Evolutionary conservation across 192 early-diverging fungal genomes (phyloP), one percentile per base, ranked within the genome.

Genomic region (Oehlia diaphana): DNA sequence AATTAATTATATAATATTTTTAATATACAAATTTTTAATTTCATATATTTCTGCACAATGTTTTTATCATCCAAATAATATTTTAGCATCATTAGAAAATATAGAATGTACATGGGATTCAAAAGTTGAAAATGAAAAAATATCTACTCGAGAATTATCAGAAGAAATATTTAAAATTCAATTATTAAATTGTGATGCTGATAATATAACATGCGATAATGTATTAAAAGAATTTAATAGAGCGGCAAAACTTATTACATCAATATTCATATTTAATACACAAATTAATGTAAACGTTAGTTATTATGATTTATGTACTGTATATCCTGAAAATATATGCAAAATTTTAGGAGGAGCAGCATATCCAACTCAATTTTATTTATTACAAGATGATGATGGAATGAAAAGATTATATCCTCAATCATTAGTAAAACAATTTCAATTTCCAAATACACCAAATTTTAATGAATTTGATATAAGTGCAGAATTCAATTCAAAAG

Each of bases 361-460:
- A 0, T 82, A 76, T 72, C 85, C 83, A 8, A 47, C 85, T 13
- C 75, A 80, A 53, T 82, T 81, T 14, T 78, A 82, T 67, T 23
- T 79, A 13, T 80, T 84, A 77, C 58, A 47, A 6, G 85, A 86
- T 47, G 62, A 61, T 9, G 85, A 86, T 61, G 80, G 80, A 16
- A 72, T 82, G 50, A 80, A 62, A 19, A 50, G 85, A 33, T 82
- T 84, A 72, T 86, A 82, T 39, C 85, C 85, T 21, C 85, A 86
- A 67, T 79, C 83, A 12, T 50, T 83, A 26, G 42, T 86, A 21
- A 86, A 86, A 61, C 85, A 86, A 21, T 80, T 83, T 9, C 76
- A 68, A 23, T 23, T 78, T n/a, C 6, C 70, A n/a, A 19, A 74
- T 12, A 58, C 39, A 21, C 85, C 85, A 13, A 53, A 69, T 10